Percentiles rank a stretch among this genome's conserved stretches.
Conservation (phyloP, 2,329 filamentous ascomycete genomes). For the Hypoxylon sp. region DNA sequence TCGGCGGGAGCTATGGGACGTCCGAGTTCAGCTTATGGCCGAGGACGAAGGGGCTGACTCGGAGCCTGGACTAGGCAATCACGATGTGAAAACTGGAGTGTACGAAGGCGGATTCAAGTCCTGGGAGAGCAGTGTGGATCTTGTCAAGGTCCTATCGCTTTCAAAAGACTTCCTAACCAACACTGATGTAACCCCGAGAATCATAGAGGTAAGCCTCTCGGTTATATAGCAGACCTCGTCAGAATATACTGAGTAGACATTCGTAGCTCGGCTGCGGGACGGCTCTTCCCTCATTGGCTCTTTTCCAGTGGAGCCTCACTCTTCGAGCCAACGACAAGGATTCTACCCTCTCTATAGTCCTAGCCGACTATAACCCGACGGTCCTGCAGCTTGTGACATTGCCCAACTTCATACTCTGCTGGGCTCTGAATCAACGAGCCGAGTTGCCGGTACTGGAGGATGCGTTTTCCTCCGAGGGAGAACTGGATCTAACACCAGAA, state of each 20-base stretch:
- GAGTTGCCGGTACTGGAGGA: constrained; percentile 59
- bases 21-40: constrained; percentile 85
- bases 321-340: constrained; percentile 46
- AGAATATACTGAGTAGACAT: constrained; percentile 49
- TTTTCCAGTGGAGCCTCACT: constrained; percentile 74
- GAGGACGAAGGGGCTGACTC: constrained; percentile 67
- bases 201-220: constrained; percentile 67
- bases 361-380: constrained; percentile 85
- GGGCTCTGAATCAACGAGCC: constrained; percentile 66
- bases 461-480: constrained; percentile 63
- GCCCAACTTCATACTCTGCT: constrained; percentile 82
- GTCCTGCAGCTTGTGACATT: constrained; percentile 84
- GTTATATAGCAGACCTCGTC: neutral
- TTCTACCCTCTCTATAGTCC: constrained; percentile 69
- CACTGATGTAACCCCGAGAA: constrained; percentile 57
- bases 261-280: constrained; percentile 82
- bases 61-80: constrained; percentile 70
- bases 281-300: constrained; percentile 78
- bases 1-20: constrained; percentile 84
- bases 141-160: constrained; percentile 76
- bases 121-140: constrained; percentile 88
- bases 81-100: constrained; percentile 84
- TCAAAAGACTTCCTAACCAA: constrained; percentile 57
- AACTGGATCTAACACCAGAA: constrained; percentile 74
- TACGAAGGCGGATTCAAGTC: constrained; percentile 93